phyloP scores from a whole-genome alignment of 2,329 filamentous ascomycete species.

The Talaromyces sp. region DNA sequence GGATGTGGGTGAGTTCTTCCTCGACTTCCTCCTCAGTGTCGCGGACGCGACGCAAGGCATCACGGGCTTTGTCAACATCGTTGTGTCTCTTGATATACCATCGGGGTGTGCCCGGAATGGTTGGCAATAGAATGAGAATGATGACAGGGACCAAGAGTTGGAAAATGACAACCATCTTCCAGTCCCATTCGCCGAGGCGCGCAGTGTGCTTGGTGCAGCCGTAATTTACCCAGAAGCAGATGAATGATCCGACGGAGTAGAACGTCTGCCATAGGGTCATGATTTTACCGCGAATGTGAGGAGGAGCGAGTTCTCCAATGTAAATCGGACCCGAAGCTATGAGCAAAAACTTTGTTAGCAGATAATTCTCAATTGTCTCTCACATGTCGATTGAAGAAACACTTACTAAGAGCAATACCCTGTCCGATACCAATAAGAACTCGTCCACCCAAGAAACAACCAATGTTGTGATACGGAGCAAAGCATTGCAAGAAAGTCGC shows the following conservation, averaged over 20 bases:
- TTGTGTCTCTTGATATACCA: slow-evolving; percentile 62
- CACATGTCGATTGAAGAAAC: not conserved
- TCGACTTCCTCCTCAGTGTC: slow-evolving; percentile 65
- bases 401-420: slow-evolving; percentile 61
- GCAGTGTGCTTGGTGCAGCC: slow-evolving; percentile 56
- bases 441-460: slow-evolving; percentile 65
- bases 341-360: not conserved
- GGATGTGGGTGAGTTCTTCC: slow-evolving; percentile 62
- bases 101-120: slow-evolving; percentile 65
- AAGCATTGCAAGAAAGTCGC: slow-evolving; percentile 69
- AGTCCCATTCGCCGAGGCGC: slow-evolving; percentile 66
- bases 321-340: slow-evolving; percentile 65
- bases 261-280: slow-evolving; percentile 70
- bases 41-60: slow-evolving; percentile 58
- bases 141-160: slow-evolving; percentile 65
- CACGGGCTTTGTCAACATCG: slow-evolving; percentile 59
- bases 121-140: slow-evolving; percentile 61
- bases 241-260: slow-evolving; percentile 63
- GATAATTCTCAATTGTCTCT: not conserved
- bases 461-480: slow-evolving; percentile 58
- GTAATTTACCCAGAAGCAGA: slow-evolving; percentile 65
- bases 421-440: slow-evolving; percentile 68
- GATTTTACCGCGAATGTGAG: slow-evolving; percentile 63
- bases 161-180: slow-evolving; percentile 70
- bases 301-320: slow-evolving; percentile 65